phyloP scores from a whole-genome alignment of 371 early-diverging fungal genomes.

The Batkoa obscura region DNA sequence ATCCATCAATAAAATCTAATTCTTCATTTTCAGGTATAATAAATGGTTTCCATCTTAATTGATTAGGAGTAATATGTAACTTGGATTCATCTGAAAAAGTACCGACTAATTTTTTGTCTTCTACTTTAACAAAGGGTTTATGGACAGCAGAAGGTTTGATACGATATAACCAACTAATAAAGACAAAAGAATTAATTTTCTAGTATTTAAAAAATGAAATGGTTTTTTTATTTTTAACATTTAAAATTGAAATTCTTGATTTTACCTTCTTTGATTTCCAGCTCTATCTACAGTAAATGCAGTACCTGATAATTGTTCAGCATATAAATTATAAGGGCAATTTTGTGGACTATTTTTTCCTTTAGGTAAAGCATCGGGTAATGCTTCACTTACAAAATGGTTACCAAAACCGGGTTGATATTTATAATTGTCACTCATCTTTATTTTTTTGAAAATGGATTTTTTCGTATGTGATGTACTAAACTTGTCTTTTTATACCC shows the following conservation, averaged over 20 bases:
- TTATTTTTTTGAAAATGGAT: background rate
- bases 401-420: slow-evolving; percentile 61
- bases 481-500: too few relatives aligned
- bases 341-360: slow-evolving; percentile 85
- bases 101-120: slow-evolving; percentile 17
- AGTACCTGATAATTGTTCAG: slow-evolving; percentile 88
- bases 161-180: slow-evolving; percentile 79
- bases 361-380: slow-evolving; percentile 69
- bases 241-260: too few relatives aligned
- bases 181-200: background rate
- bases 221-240: too few relatives aligned
- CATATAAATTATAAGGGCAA: slow-evolving; percentile 78
- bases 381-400: slow-evolving; percentile 69
- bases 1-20: slow-evolving; percentile 65
- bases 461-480: too few relatives aligned
- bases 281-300: slow-evolving; percentile 82
- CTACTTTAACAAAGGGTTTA: slow-evolving; percentile 35
- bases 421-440: slow-evolving; percentile 15
- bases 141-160: slow-evolving; percentile 86
- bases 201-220: too few relatives aligned
- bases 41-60: slow-evolving; percentile 88
- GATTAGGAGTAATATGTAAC: slow-evolving; percentile 53
- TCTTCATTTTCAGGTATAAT: slow-evolving; percentile 30
- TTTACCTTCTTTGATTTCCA: slow-evolving; percentile 66
- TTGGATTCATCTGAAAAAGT: slow-evolving; percentile 26